Base-by-base conservation (phyloP, 2,329 filamentous ascomycete genomes). In the Apiospora hydei region DNA sequence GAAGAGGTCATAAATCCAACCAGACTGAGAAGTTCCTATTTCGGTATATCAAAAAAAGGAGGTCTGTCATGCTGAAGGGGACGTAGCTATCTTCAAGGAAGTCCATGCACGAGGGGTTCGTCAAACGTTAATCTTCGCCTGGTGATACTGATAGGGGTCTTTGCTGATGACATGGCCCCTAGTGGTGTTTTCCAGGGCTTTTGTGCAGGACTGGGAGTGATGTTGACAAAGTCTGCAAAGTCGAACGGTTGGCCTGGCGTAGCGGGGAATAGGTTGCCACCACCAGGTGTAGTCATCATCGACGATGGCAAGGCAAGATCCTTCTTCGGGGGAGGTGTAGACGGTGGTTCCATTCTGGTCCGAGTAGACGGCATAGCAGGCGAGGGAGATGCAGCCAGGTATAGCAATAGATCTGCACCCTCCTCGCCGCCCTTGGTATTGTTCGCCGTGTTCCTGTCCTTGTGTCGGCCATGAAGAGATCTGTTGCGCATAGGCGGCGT, bases 221-320 rank as follows among this genome's bases (percentile, higher is more conserved):
- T 96, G 83, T 98, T 98, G 80, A 98, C 92, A 83, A 98, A 99
- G 80, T 99, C 96, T 70, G 95, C 91, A 84, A 98, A 97, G 84
- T 98, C 97, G 82, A 98, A 97, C 67, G 82, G 84, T 79, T 95
- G 93, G 21, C 92, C 92, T 0, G 96, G 96, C 0, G 96, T 98
- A 74, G 90, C 91, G 69, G 93, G 90, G 78, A 91, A 90, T 67
- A 92, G 82, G 78, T 91, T 92, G 73, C 89, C 89, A 53, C 91
- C 92, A 70, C 91, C 91, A 1, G 94, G 94, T 14, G 94, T 96
- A n/a, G 90, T 92, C 93, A 96, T 96, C 89, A 96, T 94, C 38
- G 92, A 97, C 71, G 91, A 97, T 30, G 91, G 95, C 74, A 93
- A 85, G 70, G 90, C 93, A 75, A 86, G 89, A 86, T 90, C 90